Base-by-base conservation (phyloP, 2,329 filamentous ascomycete genomes). In the Teratosphaeria destructans region DNA sequence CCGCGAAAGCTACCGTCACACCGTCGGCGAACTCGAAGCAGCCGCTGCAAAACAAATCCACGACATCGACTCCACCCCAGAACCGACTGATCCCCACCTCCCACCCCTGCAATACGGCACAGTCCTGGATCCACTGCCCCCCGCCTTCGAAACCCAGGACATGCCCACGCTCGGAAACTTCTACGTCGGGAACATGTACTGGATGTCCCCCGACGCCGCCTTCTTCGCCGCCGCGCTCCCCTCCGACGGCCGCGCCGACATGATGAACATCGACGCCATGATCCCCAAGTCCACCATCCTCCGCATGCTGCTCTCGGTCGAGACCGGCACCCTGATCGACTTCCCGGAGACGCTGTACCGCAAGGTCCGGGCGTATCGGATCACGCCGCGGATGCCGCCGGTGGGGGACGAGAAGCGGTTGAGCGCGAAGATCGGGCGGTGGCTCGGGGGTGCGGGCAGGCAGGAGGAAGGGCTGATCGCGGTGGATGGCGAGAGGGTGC, bases 161-260 rank as follows among this genome's bases (percentile, higher is more conserved):
- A 82, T 88, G 63, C 85, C 94, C 63, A 89, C 87, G 34, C 78
- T 99, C 59, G 91, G 91, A 54, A 96, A 90, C 69, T 95, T 99
- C 72, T 97, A 95, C 75, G 89, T 87, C 35, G 94, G 94, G 62
- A 99, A 96, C 72, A 95, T 97, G 87, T 85, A 88, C 27, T 95
- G 88, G 74, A 93, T 99, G 90, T 86, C 92, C 0, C 82, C 90
- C 12, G 87, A 93, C 64, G 82, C 86, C 60, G 90, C 91, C 69
- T 95, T 97, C 77, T 99, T 95, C 79, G 80, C 90, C 29, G 87
- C 89, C 1, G 83, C 93, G 0, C 81, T 93, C 8, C 88, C 91
- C 14, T 85, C 85, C 53, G 94, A 99, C 69, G 94, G 93, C 11
- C 81, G 87, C 63, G 84, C 96, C 76, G 94, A 99, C 72, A 78